A percentile compares a stretch with the other conserved stretches of the same genome.
Conservation (phyloP, 371 early-diverging fungal species). For the Zopfochytrium polystomum region DNA sequence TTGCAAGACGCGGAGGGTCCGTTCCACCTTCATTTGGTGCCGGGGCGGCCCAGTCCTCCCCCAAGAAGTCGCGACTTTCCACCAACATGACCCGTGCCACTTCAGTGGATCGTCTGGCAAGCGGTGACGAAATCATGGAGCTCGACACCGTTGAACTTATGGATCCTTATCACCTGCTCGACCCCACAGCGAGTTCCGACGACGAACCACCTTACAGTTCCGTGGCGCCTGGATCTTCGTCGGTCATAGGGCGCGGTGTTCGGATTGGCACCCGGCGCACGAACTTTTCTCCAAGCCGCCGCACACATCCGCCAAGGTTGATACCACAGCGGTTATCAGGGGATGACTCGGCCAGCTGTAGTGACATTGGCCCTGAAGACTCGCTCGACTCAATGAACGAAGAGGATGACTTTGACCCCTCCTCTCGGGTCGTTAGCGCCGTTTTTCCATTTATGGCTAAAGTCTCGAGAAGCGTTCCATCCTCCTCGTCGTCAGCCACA, state of each 20-base stretch:
- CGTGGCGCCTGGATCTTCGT: neutral
- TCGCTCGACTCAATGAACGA: too few species aligned
- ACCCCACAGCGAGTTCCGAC: neutral
- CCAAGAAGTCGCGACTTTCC: too few species aligned
- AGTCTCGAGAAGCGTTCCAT: neutral
- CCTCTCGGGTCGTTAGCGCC: neutral
- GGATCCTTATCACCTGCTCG: conserved; percentile 24
- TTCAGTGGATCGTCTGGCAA: too few species aligned
- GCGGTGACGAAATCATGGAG: too few species aligned
- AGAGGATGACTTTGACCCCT: neutral
- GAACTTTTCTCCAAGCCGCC: neutral
- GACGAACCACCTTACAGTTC: conserved; percentile 3
- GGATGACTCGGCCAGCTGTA: neutral
- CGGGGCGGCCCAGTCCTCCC: too few species aligned
- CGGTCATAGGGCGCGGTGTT: neutral
- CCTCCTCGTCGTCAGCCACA: too few species aligned
- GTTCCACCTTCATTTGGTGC: too few species aligned
- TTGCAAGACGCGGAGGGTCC: too few species aligned
- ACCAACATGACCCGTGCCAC: too few species aligned
- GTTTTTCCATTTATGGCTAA: neutral
- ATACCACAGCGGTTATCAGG: neutral
- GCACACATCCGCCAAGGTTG: neutral
- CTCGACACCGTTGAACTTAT: conserved; percentile 21
- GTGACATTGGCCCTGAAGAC: neutral
- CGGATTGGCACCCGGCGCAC: neutral